These are phyloP conservation scores for Terana coerulea DNA, from an alignment of 768 basidiomycete genomes.

Conservation along the genomic window DNA sequence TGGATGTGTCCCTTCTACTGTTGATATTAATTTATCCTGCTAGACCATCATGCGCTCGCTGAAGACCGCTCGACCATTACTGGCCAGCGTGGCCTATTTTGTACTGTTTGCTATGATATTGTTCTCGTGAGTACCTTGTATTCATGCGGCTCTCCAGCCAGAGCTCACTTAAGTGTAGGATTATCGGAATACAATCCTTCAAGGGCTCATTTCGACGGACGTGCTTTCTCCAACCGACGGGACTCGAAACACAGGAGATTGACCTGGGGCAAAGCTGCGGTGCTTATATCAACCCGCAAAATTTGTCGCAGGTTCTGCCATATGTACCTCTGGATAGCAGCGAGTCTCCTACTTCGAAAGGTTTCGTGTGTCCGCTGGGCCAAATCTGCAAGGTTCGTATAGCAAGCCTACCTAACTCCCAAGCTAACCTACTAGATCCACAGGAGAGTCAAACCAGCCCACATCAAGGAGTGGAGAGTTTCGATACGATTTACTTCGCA, in stretches of 20 bases:
- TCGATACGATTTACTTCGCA: constrained; percentile 84
- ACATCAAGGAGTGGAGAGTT: constrained; percentile 71
- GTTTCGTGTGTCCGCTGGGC: constrained; percentile 86
- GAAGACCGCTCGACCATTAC: constrained; percentile 85
- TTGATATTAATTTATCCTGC: no score
- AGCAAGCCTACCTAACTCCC: no score
- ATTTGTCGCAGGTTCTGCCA: constrained; percentile 40
- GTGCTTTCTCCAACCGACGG: constrained; percentile 51
- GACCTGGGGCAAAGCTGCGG: constrained; percentile 68
- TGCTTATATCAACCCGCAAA: constrained; percentile 65
- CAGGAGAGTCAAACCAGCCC: no score
- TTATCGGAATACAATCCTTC: constrained; percentile 95
- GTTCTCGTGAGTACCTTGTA: constrained; percentile 63
- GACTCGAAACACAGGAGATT: constrained; percentile 48
- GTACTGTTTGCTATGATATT: constrained; percentile 85
- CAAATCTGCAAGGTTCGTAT: constrained; percentile 70
- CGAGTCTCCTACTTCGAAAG: constrained; percentile 49
- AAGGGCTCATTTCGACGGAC: constrained; percentile 73
- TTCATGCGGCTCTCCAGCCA: not conserved
- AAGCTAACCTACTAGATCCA: no score
- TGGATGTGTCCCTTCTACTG: no score
- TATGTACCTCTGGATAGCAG: constrained; percentile 40
- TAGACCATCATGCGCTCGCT: constrained; percentile 88
- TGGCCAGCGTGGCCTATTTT: constrained; percentile 88
- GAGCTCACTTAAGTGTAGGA: constrained; percentile 36